A percentile compares a stretch with the other conserved stretches of the same genome.
Conservation (phyloP, 805 yeast genomes). For the Candida argentea region DNA sequence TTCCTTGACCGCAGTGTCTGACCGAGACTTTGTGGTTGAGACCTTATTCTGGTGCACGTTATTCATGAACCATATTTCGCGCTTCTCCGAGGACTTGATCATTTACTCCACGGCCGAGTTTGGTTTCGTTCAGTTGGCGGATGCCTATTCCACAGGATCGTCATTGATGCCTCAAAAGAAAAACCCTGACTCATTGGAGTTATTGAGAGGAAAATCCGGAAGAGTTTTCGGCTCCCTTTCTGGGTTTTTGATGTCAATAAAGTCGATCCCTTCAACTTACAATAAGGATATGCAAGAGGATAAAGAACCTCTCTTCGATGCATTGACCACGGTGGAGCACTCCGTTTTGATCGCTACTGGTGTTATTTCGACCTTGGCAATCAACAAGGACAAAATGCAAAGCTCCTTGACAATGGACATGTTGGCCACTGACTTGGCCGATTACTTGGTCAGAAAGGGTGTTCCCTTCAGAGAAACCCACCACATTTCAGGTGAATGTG, state of each 20-base stretch:
- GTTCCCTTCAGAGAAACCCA: slow-evolving; percentile 99
- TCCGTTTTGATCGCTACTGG: slow-evolving; percentile 94
- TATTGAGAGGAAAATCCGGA: slow-evolving; percentile 94
- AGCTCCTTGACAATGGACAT: slow-evolving; percentile 94
- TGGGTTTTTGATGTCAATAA: slow-evolving; percentile 93
- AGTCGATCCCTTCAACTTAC: slow-evolving; percentile 96
- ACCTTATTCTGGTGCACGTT: slow-evolving; percentile 91
- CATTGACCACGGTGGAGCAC: slow-evolving; percentile 83
- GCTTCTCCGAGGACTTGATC: slow-evolving; percentile 90
- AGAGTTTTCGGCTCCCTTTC: slow-evolving; percentile 92
- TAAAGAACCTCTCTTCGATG: slow-evolving; percentile 95
- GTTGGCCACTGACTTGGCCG: slow-evolving; percentile 98
- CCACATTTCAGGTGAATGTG: slow-evolving; percentile 97
- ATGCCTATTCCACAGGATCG: slow-evolving; percentile 97
- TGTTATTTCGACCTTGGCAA: slow-evolving; percentile 76
- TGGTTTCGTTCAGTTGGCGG: slow-evolving; percentile 87
- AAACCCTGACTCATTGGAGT: slow-evolving; percentile 93
- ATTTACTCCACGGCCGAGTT: slow-evolving; percentile 97
- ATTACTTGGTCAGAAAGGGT: slow-evolving; percentile 92
- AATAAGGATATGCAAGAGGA: slow-evolving; percentile 99
- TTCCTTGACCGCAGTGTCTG: slow-evolving; percentile 93
- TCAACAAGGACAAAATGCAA: slow-evolving; percentile 68
- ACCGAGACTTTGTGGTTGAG: slow-evolving; percentile 95
- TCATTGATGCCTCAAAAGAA: slow-evolving; percentile 99
- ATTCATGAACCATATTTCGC: slow-evolving; percentile 90